A percentile compares a stretch with the other conserved stretches of the same genome.
Conservation (phyloP, 1,284 basidiomycete species). For the Melampsora medusae region DNA sequence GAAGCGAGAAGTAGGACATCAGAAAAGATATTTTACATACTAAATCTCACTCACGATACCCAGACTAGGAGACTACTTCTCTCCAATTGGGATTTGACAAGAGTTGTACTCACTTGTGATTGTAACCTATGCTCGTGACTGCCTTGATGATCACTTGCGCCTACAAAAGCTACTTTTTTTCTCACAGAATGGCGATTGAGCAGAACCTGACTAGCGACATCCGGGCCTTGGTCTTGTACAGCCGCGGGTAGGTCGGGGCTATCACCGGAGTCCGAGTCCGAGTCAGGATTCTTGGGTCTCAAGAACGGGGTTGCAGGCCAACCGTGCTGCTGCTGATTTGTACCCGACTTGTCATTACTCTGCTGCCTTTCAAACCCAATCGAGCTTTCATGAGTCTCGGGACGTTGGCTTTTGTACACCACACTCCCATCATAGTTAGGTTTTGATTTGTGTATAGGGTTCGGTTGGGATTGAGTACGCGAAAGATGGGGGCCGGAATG, state of each 20-base stretch:
- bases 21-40: constrained; percentile 9
- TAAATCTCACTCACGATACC: constrained; percentile 5
- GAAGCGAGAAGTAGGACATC: constrained; percentile 6
- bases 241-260: not conserved
- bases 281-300: not conserved
- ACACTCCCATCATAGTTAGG: constrained; percentile 2
- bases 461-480: not conserved
- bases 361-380: not conserved
- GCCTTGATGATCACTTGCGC: not conserved
- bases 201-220: not conserved
- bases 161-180: constrained; percentile 12
- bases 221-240: not conserved
- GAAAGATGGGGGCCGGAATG: not conserved
- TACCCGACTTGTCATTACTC: not conserved
- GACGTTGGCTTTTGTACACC: not conserved
- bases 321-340: not conserved
- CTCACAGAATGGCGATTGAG: not conserved
- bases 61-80: constrained; percentile 3
- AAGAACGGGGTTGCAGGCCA: constrained; percentile 1
- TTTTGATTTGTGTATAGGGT: not conserved
- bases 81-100: not conserved
- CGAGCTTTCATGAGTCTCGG: not conserved
- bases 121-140: constrained; percentile 1
- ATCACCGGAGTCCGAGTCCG: not conserved
- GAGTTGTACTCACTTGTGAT: constrained; percentile 10